Conservation (phyloP, 495 filamentous ascomycete genomes). For the Xylaria intraflava region DNA sequence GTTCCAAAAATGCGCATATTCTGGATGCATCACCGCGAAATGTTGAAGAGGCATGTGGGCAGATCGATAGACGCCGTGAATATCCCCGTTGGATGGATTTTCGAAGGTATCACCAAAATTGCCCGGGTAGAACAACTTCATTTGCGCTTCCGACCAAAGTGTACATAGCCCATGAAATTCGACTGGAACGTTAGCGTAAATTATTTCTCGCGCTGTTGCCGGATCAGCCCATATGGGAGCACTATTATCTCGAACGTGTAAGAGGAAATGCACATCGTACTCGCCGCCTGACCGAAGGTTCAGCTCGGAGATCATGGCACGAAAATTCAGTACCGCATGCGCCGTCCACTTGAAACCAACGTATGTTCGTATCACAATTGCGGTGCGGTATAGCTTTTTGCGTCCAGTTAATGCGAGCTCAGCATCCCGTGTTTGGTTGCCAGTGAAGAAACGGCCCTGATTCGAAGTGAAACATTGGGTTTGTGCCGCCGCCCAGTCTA, state of each 20-base stretch:
- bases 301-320: slow-evolving; percentile 73
- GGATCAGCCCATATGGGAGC: slow-evolving; percentile 58
- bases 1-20: slow-evolving; percentile 95
- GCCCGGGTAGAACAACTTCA: slow-evolving; percentile 77
- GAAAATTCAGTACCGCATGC: slow-evolving; percentile 64
- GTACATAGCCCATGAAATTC: slow-evolving; percentile 85
- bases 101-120: slow-evolving; percentile 61
- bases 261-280: slow-evolving; percentile 72
- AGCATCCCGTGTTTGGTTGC: slow-evolving; percentile 24
- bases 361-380: slow-evolving; percentile 67
- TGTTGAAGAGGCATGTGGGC: slow-evolving; percentile 87
- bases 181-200: slow-evolving; percentile 68
- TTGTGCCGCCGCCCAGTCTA: slow-evolving; percentile 75
- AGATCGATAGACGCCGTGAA: slow-evolving; percentile 86
- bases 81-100: slow-evolving; percentile 51
- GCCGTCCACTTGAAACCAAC: slow-evolving; percentile 61
- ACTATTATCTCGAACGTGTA: slow-evolving; percentile 66
- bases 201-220: slow-evolving; percentile 46
- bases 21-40: slow-evolving; percentile 81
- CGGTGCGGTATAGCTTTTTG: slow-evolving; percentile 52
- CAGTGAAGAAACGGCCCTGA: slow-evolving; percentile 50
- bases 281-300: slow-evolving; percentile 67
- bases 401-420: slow-evolving; percentile 16
- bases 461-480: slow-evolving; percentile 62
- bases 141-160: slow-evolving; percentile 90